Evolutionary conservation across 768 basidiomycete species (phyloP).

Genomic region (Tubosaeta sp.): DNA sequence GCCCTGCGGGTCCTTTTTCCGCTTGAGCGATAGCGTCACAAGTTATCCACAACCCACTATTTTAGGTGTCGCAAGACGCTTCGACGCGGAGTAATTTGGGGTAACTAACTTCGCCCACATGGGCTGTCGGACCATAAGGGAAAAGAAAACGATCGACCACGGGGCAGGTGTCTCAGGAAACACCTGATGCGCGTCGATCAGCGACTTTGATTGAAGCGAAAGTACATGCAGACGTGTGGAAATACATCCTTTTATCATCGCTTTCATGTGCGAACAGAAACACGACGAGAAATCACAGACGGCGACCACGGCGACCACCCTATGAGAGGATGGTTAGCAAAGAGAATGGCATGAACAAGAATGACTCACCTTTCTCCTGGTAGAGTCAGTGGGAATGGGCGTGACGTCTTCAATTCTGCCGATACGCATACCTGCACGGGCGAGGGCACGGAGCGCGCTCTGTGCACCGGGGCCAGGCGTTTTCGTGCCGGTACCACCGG

Average conservation of each 20-base stretch:
- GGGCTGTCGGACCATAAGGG: neutral
- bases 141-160: conserved; percentile 57
- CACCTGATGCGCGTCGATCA: conserved; percentile 83
- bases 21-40: neutral
- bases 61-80: neutral
- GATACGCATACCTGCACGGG: conserved; percentile 97
- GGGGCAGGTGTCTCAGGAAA: conserved; percentile 57
- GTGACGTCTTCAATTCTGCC: conserved; percentile 99
- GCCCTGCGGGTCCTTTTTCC: neutral
- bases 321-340: conserved; percentile 25
- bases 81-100: neutral
- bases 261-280: conserved; percentile 10
- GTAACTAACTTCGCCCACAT: neutral
- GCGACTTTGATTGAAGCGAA: conserved; percentile 54
- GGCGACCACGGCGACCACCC: conserved; percentile 99
- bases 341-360: neutral
- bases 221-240: conserved; percentile 33
- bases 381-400: conserved; percentile 95
- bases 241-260: conserved; percentile 15
- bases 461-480: conserved; percentile 99
- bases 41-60: neutral
- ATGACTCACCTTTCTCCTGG: conserved; percentile 79
- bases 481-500: conserved; percentile 97
- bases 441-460: conserved; percentile 95
- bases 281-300: conserved; percentile 52